A percentile compares a stretch with the other conserved stretches of the same genome.
Conservation (phyloP, 2,329 filamentous ascomycete species). For the Acarospora socialis region DNA sequence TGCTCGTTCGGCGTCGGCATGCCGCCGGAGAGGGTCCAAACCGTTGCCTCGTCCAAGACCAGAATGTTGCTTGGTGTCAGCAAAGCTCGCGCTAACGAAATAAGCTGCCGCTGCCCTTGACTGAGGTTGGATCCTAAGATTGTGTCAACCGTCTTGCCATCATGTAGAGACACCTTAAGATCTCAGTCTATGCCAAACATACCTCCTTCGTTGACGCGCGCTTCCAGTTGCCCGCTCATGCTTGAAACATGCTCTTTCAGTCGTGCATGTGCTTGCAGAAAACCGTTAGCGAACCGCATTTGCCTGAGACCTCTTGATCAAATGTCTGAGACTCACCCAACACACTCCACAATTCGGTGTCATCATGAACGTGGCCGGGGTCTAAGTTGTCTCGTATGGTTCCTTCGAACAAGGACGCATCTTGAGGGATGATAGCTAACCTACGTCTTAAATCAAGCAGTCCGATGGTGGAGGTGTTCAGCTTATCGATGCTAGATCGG, state of each 20-base stretch:
- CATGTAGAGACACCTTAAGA: neutral
- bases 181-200: constrained; percentile 27
- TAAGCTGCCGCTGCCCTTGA: constrained; percentile 83
- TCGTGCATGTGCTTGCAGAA: constrained; percentile 64
- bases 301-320: too few relatives aligned
- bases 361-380: constrained; percentile 85
- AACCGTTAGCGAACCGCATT: constrained; percentile 6
- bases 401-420: constrained; percentile 89
- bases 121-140: constrained; percentile 79
- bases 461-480: constrained; percentile 84
- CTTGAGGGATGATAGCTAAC: constrained; percentile 92
- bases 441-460: constrained; percentile 76
- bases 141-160: neutral
- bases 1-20: constrained; percentile 8
- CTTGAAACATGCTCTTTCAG: constrained; percentile 76
- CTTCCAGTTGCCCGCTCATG: constrained; percentile 84
- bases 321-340: constrained; percentile 58
- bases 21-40: constrained; percentile 23
- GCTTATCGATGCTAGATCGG: constrained; percentile 55
- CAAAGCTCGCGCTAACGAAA: constrained; percentile 85
- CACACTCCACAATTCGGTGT: constrained; percentile 93
- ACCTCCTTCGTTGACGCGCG: constrained; percentile 88
- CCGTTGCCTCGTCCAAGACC: constrained; percentile 91
- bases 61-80: constrained; percentile 94
- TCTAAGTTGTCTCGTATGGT: constrained; percentile 91